phyloP scores from a whole-genome alignment of 768 basidiomycete genomes.

The Amanita fuliginea region DNA sequence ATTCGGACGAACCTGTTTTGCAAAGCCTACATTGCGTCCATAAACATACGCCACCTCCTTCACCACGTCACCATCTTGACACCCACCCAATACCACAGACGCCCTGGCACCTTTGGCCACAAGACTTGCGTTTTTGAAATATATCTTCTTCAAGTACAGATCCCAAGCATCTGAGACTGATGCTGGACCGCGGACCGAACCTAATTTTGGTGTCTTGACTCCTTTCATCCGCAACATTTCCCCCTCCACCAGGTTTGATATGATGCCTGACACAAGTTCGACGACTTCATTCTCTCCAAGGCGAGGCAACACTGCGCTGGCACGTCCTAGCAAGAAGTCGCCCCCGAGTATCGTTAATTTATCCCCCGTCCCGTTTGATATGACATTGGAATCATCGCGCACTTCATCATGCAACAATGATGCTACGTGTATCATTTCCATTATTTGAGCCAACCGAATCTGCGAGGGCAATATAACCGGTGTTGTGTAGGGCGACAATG shows the following conservation, averaged over 20 bases:
- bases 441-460: conserved; percentile 85
- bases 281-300: conserved; percentile 86
- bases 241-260: conserved; percentile 94
- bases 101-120: conserved; percentile 84
- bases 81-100: conserved; percentile 82
- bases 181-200: conserved; percentile 19
- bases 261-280: conserved; percentile 84
- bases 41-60: conserved; percentile 89
- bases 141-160: conserved; percentile 63
- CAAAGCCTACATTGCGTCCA: conserved; percentile 83
- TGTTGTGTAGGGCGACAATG: conserved; percentile 15
- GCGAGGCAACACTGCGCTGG: conserved; percentile 77
- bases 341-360: conserved; percentile 92
- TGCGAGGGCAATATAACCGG: conserved; percentile 73
- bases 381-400: conserved; percentile 53
- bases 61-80: conserved; percentile 62
- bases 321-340: conserved; percentile 90
- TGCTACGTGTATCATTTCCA: conserved; percentile 97
- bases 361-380: conserved; percentile 65
- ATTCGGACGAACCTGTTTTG: conserved; percentile 32
- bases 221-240: conserved; percentile 76
- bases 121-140: conserved; percentile 84
- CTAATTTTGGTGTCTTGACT: conserved; percentile 28
- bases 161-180: conserved; percentile 47
- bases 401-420: conserved; percentile 91